Evolutionary conservation across 495 filamentous ascomycete genomes (phyloP).

Genomic region (Penicillium argentinense): DNA sequence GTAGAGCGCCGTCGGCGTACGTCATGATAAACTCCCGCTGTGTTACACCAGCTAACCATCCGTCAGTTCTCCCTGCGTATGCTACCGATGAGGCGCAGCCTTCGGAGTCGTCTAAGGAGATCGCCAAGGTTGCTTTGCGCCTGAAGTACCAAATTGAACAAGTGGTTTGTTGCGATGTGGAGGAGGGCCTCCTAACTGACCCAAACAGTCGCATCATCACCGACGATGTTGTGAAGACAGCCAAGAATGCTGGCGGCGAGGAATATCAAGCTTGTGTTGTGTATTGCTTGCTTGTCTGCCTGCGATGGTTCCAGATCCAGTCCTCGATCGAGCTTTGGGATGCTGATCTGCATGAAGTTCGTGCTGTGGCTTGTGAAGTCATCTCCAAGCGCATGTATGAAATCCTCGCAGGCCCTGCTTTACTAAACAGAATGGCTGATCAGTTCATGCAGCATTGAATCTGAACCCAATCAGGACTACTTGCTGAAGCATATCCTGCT

Average conservation of each 20-base stretch:
- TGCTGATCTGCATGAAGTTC: constrained; percentile 73
- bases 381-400: constrained; percentile 83
- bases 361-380: constrained; percentile 86
- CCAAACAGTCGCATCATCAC: constrained; percentile 87
- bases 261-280: constrained; percentile 77
- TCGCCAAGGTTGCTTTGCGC: constrained; percentile 84
- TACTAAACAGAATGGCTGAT: constrained; percentile 7
- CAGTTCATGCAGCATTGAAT: constrained; percentile 64
- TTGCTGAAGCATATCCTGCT: constrained; percentile 81
- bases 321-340: constrained; percentile 84
- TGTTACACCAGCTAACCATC: constrained; percentile 26
- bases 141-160: constrained; percentile 90
- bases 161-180: constrained; percentile 83
- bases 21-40: constrained; percentile 23
- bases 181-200: constrained; percentile 65
- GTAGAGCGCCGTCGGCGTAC: constrained; percentile 43
- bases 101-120: constrained; percentile 64
- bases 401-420: not conserved
- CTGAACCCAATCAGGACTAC: constrained; percentile 71
- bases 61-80: constrained; percentile 39
- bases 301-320: constrained; percentile 89
- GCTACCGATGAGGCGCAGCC: constrained; percentile 26
- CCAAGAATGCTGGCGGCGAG: constrained; percentile 74
- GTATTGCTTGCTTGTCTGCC: constrained; percentile 82
- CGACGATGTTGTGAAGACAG: constrained; percentile 69